Conservation (phyloP, 352 stramenopile genomes). For the Phytopythium montanum region DNA sequence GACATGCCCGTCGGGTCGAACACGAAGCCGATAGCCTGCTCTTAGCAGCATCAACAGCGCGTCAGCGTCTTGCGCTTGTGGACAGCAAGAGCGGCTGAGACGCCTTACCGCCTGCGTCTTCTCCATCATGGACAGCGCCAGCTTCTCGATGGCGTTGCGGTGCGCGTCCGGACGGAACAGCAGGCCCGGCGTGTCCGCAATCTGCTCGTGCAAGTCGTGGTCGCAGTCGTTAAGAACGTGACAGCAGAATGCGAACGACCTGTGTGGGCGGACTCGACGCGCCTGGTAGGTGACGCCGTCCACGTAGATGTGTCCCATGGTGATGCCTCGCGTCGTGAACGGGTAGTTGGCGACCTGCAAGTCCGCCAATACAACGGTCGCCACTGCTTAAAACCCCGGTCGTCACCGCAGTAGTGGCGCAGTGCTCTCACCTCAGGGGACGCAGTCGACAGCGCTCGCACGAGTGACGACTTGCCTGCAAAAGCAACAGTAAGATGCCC, state of each 20-base stretch:
- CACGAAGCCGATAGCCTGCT: slow-evolving; percentile 78
- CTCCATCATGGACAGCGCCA: slow-evolving; percentile 71
- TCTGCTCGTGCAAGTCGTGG: slow-evolving; percentile 23
- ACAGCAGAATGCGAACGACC: neutral
- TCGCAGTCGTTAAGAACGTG: neutral
- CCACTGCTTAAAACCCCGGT: neutral
- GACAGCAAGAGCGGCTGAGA: slow-evolving; percentile 5
- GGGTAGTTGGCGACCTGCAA: slow-evolving; percentile 82
- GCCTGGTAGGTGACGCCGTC: slow-evolving; percentile 81
- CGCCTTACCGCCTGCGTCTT: slow-evolving; percentile 62
- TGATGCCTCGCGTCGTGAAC: slow-evolving; percentile 86
- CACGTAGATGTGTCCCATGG: slow-evolving; percentile 86
- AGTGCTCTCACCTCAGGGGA: slow-evolving; percentile 55
- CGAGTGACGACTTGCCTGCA: slow-evolving; percentile 80
- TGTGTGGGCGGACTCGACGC: neutral
- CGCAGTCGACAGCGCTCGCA: slow-evolving; percentile 73
- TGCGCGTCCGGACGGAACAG: slow-evolving; percentile 60
- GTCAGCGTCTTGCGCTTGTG: neutral
- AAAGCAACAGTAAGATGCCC: neutral
- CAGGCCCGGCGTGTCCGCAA: slow-evolving; percentile 74
- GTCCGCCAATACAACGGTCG: neutral
- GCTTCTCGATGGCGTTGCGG: slow-evolving; percentile 71
- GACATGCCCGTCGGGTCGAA: slow-evolving; percentile 73
- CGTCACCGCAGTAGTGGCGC: neutral
- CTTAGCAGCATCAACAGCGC: neutral